Base-by-base conservation (phyloP, 1,284 basidiomycete genomes). In the Peniophora sp. region DNA sequence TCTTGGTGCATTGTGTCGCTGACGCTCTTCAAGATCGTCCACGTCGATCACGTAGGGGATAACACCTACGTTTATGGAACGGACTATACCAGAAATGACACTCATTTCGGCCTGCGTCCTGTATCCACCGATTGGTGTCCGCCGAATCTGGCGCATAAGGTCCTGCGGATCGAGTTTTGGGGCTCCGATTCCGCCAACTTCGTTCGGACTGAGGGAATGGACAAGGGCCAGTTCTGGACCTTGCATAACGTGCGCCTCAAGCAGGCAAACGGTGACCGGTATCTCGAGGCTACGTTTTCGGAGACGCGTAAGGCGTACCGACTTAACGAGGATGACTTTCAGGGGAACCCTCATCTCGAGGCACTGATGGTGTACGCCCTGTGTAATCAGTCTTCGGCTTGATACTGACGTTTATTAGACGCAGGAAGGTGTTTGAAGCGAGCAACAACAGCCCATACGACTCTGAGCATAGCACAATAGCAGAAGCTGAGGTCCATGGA, bases 121-220 rank as follows among this genome's bases (percentile, higher is more conserved):
- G 55, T 68, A 20, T 61, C 71, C 48, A 65, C 67, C 3, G 52
- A 65, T 39, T 81, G 76, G 77, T 83, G 77, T 58, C 69, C 74
- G 8, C 58, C 65, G 1, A 64, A 65, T 44, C 62, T 84, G 34
- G 63, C 63, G 2, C 66, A 73, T 14, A 62, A 62, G 22, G 71
- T 79, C 12, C 58, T 87, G 14, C 73, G 70, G 47, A 71, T 85
- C 22, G 76, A 77, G 57, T 71, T 80, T 64, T 86, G 81, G 79
- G 76, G 79, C 53, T 60, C 45, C 1, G 76, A 55, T 25, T 56
- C 56, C 10, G 56, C 50, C 12, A 20, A 41, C 19, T 20, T 41
- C 16, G 38, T 32, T 12, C 27, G 27, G 80, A 3, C 6, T 5
- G 8, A 41, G 38, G 8, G n/a, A 8, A 63, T 60, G 1, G 51